Conservation (phyloP, 1,284 basidiomycete genomes). For the Austroboletus rostrupii region DNA sequence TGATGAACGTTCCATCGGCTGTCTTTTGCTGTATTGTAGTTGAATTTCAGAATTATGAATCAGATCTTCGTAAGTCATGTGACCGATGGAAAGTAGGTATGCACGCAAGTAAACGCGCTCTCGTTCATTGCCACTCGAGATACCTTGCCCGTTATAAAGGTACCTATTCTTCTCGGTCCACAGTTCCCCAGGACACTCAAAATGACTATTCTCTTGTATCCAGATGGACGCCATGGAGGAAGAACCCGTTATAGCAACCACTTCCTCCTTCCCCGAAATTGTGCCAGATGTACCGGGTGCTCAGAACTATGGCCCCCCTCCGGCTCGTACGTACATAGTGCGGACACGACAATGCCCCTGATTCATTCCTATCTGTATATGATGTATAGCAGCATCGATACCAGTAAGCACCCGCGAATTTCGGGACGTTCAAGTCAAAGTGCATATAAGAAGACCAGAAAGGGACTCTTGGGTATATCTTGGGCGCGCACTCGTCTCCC, state of each 20-base stretch:
- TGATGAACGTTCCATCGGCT: too few relatives aligned
- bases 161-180: background rate
- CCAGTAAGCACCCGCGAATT: constrained; percentile 46
- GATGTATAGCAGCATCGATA: constrained; percentile 24
- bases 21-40: too few relatives aligned
- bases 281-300: constrained; percentile 17
- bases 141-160: constrained; percentile 8
- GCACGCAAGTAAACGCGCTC: background rate
- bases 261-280: constrained; percentile 19
- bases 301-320: constrained; percentile 14
- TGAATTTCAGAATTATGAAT: background rate
- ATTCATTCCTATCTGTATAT: constrained; percentile 2
- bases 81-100: constrained; percentile 7
- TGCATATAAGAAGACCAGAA: constrained; percentile 75
- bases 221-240: constrained; percentile 35
- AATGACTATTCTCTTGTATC: background rate
- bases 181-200: background rate
- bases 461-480: constrained; percentile 78
- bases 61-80: constrained; percentile 17
- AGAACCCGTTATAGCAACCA: constrained; percentile 26
- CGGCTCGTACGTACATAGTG: constrained; percentile 15
- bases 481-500: constrained; percentile 67
- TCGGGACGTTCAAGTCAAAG: constrained; percentile 74
- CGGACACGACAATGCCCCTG: constrained; percentile 6
- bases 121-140: constrained; percentile 21